Conservation (phyloP, 768 basidiomycete genomes). For the Albatrellus ellisii region DNA sequence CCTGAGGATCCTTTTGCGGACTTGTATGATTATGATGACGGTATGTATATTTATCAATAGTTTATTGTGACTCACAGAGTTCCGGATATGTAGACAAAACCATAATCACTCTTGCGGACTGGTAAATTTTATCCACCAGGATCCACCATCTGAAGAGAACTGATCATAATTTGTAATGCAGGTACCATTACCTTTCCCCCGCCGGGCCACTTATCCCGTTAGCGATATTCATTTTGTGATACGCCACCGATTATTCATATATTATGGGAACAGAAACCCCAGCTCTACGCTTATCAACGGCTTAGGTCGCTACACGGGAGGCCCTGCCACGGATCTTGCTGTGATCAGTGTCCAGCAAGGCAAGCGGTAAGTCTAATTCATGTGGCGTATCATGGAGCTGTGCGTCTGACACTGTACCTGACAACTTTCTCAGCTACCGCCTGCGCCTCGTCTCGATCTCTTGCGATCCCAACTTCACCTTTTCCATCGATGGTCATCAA, state of each 20-base stretch:
- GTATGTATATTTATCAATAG: conserved; percentile 9
- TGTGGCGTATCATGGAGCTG: not conserved
- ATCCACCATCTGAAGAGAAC: no score
- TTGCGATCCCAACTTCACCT: conserved; percentile 21
- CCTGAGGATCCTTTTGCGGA: conserved; percentile 24
- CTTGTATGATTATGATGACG: conserved; percentile 29
- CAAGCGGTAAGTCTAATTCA: conserved; percentile 19
- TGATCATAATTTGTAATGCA: not conserved
- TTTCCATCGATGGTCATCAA: conserved; percentile 22
- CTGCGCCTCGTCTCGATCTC: conserved; percentile 22
- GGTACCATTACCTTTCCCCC: not conserved
- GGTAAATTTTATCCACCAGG: conserved; percentile 21
- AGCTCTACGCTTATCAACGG: conserved; percentile 34
- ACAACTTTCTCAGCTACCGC: conserved; percentile 11
- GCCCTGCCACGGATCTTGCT: conserved; percentile 22
- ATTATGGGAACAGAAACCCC: conserved; percentile 11
- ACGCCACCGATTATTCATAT: not conserved
- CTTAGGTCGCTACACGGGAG: conserved; percentile 24
- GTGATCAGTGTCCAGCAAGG: conserved; percentile 27
- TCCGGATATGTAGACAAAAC: conserved; percentile 21
- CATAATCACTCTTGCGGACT: conserved; percentile 31
- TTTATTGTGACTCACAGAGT: conserved; percentile 1
- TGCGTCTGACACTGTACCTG: not conserved
- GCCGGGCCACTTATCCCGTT: not conserved
- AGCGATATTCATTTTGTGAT: not conserved